These are phyloP conservation scores for Protostelium mycophagum DNA, from an alignment of 78 protist genomes.

Conservation along the genomic window DNA sequence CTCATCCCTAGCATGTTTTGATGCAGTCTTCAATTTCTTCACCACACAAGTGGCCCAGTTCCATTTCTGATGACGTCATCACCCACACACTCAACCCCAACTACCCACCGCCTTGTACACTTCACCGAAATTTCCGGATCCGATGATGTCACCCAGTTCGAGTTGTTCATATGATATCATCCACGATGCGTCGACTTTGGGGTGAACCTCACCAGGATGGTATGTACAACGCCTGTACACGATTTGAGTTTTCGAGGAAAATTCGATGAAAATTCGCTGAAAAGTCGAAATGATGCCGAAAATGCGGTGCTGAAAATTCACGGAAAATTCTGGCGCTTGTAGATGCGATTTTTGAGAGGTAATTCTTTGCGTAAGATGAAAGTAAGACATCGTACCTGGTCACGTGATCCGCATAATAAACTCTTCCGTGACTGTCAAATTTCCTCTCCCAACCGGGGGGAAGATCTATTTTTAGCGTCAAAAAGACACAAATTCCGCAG, in stretches of 20 bases:
- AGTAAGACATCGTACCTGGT: background rate
- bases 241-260: too few species aligned
- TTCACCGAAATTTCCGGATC: background rate
- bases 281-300: too few species aligned
- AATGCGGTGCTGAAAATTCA: too few species aligned
- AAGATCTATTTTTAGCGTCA: too few species aligned
- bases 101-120: background rate
- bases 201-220: background rate
- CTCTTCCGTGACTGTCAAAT: background rate
- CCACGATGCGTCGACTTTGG: background rate
- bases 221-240: background rate
- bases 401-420: background rate
- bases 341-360: too few species aligned
- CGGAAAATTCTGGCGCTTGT: too few species aligned
- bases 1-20: background rate
- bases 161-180: background rate
- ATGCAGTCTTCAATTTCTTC: background rate
- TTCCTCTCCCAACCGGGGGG: background rate
- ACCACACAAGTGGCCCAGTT: background rate
- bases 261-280: too few species aligned
- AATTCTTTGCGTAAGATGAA: too few species aligned
- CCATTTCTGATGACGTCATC: background rate
- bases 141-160: background rate
- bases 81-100: background rate
- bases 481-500: too few species aligned